A percentile compares a stretch with the other conserved stretches of the same genome.
phyloP scores from a whole-genome alignment of 768 basidiomycete genomes.

The Kwoniella heveanensis region DNA sequence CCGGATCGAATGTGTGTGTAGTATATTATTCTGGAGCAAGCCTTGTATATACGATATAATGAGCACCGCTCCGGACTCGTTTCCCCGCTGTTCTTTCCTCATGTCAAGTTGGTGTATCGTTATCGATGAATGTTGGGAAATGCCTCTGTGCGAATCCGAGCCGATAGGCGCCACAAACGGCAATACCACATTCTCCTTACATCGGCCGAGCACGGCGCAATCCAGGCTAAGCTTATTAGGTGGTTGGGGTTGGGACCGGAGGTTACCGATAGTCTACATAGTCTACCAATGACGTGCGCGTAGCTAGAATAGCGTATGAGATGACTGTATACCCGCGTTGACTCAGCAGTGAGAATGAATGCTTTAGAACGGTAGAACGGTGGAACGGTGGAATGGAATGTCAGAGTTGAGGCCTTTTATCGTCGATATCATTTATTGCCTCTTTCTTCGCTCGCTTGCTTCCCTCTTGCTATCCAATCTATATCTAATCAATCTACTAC shows the following conservation, averaged over 20 bases:
- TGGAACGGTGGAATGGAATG: background rate
- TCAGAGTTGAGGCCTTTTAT: background rate
- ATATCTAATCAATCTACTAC: background rate
- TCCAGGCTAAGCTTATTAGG: too few relatives aligned
- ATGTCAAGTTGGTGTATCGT: too few relatives aligned
- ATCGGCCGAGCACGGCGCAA: background rate
- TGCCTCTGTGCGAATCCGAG: background rate
- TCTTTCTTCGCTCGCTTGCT: background rate
- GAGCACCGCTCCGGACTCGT: too few relatives aligned
- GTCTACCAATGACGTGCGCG: constrained; percentile 1
- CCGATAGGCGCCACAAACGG: background rate
- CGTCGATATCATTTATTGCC: background rate
- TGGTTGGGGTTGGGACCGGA: background rate
- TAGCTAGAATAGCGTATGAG: background rate
- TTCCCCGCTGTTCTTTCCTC: too few relatives aligned
- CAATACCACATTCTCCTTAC: background rate
- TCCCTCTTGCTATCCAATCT: background rate
- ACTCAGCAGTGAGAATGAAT: background rate
- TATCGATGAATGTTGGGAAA: too few relatives aligned
- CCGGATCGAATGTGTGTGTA: too few relatives aligned
- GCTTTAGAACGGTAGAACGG: background rate
- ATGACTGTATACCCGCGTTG: background rate
- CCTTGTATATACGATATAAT: too few relatives aligned
- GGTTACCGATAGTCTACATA: background rate
- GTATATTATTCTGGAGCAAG: too few relatives aligned